phyloP scores from a whole-genome alignment of 2,329 filamentous ascomycete species.

The Talaromyces sp. region DNA sequence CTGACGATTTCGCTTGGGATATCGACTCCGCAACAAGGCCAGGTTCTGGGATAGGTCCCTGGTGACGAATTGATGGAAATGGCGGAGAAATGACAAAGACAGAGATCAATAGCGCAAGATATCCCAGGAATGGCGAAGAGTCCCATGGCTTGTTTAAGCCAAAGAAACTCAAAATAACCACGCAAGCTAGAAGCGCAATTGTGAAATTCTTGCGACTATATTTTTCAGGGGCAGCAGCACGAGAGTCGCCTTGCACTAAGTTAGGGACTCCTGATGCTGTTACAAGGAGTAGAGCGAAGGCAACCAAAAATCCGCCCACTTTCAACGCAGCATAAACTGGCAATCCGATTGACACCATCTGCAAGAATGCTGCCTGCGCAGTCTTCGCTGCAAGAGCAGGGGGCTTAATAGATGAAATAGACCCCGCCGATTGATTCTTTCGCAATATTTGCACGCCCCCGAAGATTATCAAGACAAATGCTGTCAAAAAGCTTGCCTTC shows the following conservation, averaged over 20 bases:
- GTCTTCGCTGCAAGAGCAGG: slow-evolving; percentile 21
- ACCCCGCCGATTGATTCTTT: slow-evolving; percentile 10
- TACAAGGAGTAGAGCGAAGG: slow-evolving; percentile 53
- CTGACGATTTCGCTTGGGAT: slow-evolving; percentile 17
- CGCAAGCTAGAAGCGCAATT: slow-evolving; percentile 26
- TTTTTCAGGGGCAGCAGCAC: slow-evolving; percentile 17
- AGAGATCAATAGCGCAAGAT: slow-evolving; percentile 50
- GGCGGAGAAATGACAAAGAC: slow-evolving; percentile 55
- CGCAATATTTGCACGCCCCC: slow-evolving; percentile 31
- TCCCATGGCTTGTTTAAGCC: slow-evolving; percentile 37
- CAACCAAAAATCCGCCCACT: slow-evolving; percentile 57
- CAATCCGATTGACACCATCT: slow-evolving; percentile 48
- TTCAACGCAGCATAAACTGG: slow-evolving; percentile 61
- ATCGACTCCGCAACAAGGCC: slow-evolving; percentile 27
- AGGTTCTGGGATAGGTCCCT: slow-evolving; percentile 22
- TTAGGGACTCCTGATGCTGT: slow-evolving; percentile 49
- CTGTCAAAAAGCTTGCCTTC: slow-evolving; percentile 32
- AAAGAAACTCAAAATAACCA: slow-evolving; percentile 29
- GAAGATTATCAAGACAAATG: slow-evolving; percentile 35
- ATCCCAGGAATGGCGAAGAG: slow-evolving; percentile 48
- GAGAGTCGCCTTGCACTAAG: slow-evolving; percentile 18
- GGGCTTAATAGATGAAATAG: slow-evolving; percentile 14
- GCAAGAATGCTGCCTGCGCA: slow-evolving; percentile 30
- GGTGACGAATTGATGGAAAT: slow-evolving; percentile 32
- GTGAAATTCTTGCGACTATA: slow-evolving; percentile 33